Base-by-base conservation (phyloP, 2,329 filamentous ascomycete species). In the Calonectria crousiana region DNA sequence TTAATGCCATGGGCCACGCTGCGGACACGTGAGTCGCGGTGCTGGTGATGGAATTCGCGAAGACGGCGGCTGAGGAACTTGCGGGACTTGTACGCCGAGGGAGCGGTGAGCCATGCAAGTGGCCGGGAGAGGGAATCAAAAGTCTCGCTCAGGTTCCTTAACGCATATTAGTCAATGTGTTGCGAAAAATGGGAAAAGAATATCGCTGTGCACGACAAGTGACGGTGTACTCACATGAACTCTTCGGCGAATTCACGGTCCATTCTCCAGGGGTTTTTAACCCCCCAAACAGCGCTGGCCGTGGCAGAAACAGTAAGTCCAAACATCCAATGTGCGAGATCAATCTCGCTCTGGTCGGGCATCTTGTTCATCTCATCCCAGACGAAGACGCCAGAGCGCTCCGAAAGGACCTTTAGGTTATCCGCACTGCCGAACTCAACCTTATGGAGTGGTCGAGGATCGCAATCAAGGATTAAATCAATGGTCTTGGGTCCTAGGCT, bases 1-100 rank as follows among this genome's bases (percentile, higher is more conserved):
- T 83, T 83, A 77, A 83, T 82, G 20, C 75, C 77, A 30, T 83
- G 82, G 4, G 81, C 82, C 0, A 80, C 77, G 16, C 80, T 78
- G 30, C 66, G 52, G 13, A 80, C 28, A 6, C 80, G 78, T 8
- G 76, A 70, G 6, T 78, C 74, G 6, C 79, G 78, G 70, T 83
- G 80, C 9, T 78, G 36, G 6, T 67, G 51, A 34, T 83, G 81
- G 58, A 82, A 83, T 32, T 77, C 58, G 13, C 76, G 74, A 11
- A 83, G 80, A 6, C 78, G 73, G 2, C 47, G n/a, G 16, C 78
- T 73, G 36, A 83, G 77, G 13, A 82, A 76, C 36, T 75, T 73
- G 68, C 82, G 80, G 3, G 81, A 81, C 3, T 79, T 76, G 78
- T 79, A 77, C 1, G 82, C 80, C 4, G 76, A 74, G 20, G 71